phyloP scores from a whole-genome alignment of 306 rosid genomes.

The Castanea sativa region DNA sequence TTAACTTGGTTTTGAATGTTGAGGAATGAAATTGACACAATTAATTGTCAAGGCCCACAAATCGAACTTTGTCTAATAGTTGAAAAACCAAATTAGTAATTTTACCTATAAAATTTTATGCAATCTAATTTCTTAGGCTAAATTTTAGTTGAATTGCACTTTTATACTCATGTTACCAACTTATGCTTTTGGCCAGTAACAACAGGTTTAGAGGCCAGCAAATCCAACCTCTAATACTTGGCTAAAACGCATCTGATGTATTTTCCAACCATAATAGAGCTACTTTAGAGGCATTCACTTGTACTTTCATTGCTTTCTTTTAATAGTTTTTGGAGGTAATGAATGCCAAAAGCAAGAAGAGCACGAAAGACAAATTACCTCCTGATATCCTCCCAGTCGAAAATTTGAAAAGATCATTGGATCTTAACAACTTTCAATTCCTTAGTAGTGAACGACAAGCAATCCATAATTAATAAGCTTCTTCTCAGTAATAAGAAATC shows the following conservation, averaged over 20 bases:
- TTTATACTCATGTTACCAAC: not conserved
- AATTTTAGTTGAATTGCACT: not conserved
- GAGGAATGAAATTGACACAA: too few relatives aligned
- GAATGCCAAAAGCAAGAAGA: not conserved
- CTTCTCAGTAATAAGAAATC: not conserved
- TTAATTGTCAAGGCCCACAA: too few relatives aligned
- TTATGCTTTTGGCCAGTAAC: not conserved
- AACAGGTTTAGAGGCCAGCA: not conserved
- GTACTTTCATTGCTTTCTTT: not conserved
- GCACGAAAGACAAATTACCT: not conserved
- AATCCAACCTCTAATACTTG: not conserved
- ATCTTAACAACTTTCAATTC: not conserved
- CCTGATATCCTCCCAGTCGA: not conserved
- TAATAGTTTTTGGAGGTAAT: not conserved
- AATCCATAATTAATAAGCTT: not conserved
- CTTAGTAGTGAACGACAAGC: not conserved
- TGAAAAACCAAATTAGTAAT: too few relatives aligned
- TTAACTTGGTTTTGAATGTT: too few relatives aligned
- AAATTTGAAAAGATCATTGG: not conserved
- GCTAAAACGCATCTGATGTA: not conserved
- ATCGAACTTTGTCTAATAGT: too few relatives aligned
- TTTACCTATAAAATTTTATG: not conserved
- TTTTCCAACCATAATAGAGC: not conserved
- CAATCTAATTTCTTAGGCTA: not conserved
- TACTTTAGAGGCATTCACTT: not conserved